Evolutionary conservation across 1,139 yeast species (phyloP).

Genomic region (Starmera stellimalicola): DNA sequence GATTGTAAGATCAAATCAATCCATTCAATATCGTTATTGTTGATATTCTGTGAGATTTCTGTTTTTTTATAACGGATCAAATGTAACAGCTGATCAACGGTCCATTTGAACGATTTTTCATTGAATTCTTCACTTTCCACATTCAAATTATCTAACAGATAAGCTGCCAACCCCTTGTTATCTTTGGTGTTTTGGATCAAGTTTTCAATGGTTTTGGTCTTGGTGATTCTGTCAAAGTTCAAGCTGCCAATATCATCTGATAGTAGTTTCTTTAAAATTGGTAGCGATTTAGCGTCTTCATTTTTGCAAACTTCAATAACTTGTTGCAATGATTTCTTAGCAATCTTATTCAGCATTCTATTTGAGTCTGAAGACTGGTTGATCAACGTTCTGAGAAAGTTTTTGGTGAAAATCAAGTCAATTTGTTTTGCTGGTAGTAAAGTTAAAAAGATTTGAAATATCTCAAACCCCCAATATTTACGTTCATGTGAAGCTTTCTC

Average conservation of each 20-base stretch:
- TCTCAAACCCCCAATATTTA: constrained; percentile 79
- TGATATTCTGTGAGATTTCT: constrained; percentile 5
- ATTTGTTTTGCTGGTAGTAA: constrained; percentile 27
- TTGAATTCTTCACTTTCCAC: constrained; percentile 15
- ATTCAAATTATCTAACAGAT: constrained; percentile 22
- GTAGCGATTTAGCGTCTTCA: constrained; percentile 37
- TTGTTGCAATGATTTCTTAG: constrained; percentile 39
- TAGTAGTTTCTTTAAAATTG: constrained; percentile 39
- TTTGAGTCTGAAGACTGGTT: constrained; percentile 67
- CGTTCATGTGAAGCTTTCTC: constrained; percentile 76
- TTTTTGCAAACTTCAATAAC: constrained; percentile 31
- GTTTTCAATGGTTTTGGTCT: constrained; percentile 56
- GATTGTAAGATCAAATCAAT: constrained; percentile 41
- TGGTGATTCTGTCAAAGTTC: constrained; percentile 72
- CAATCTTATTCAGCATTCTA: constrained; percentile 58
- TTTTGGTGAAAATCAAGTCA: constrained; percentile 47
- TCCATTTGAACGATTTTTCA: constrained; percentile 38
- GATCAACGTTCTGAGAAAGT: constrained; percentile 64
- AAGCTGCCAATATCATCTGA: constrained; percentile 46
- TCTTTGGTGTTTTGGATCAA: constrained; percentile 28
- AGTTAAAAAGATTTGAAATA: constrained; percentile 44
- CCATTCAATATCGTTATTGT: constrained; percentile 25
- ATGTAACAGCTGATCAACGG: constrained; percentile 54
- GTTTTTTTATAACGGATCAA: constrained; percentile 43
- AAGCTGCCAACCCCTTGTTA: constrained; percentile 22